phyloP scores from a whole-genome alignment of 768 basidiomycete genomes.

The Russula sp. region DNA sequence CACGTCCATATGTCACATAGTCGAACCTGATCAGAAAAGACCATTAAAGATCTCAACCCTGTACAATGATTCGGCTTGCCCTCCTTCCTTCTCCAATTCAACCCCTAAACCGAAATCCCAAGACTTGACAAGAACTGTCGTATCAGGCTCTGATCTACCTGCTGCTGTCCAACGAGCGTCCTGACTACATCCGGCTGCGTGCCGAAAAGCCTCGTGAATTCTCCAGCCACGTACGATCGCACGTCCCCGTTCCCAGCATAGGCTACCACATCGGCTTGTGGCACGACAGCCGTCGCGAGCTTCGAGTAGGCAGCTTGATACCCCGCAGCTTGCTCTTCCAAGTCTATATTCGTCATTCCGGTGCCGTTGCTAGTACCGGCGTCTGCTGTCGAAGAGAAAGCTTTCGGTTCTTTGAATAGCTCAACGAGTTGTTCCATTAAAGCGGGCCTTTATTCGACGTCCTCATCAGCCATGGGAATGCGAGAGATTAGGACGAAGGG shows the following conservation, averaged over 20 bases:
- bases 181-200: slow-evolving; percentile 29
- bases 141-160: slow-evolving; percentile 31
- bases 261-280: slow-evolving; percentile 56
- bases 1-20: too few relatives aligned
- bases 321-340: slow-evolving; percentile 84
- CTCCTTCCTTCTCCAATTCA: neutral
- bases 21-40: too few relatives aligned
- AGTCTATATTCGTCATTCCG: slow-evolving; percentile 75
- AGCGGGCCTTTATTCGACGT: slow-evolving; percentile 52
- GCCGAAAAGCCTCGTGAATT: slow-evolving; percentile 33
- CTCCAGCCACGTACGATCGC: slow-evolving; percentile 51
- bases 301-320: slow-evolving; percentile 95
- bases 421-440: slow-evolving; percentile 68
- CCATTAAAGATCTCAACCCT: too few relatives aligned
- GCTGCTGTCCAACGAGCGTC: slow-evolving; percentile 31
- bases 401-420: slow-evolving; percentile 75
- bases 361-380: slow-evolving; percentile 52
- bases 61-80: neutral
- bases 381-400: slow-evolving; percentile 54
- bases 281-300: slow-evolving; percentile 73
- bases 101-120: slow-evolving; percentile 35
- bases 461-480: neutral
- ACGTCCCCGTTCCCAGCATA: slow-evolving; percentile 58
- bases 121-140: slow-evolving; percentile 38
- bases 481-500: neutral